These are phyloP conservation scores for Annulohypoxylon stygium DNA, from an alignment of 495 filamentous ascomycete species.

Conservation along the genomic window DNA sequence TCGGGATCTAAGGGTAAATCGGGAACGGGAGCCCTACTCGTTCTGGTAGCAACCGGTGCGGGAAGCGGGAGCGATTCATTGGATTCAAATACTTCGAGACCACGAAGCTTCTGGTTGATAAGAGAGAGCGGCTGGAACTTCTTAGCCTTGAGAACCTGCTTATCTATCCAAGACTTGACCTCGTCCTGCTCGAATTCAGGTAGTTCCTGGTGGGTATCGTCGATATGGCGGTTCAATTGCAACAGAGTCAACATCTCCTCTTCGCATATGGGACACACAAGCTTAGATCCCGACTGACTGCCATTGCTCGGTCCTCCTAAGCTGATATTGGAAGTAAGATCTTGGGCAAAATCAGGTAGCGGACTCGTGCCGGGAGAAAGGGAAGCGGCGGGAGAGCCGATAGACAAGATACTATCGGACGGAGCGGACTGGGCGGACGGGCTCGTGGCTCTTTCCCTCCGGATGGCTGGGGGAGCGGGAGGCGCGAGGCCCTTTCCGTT, in stretches of 20 bases:
- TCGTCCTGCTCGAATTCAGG: constrained; percentile 94
- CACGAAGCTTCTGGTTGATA: constrained; percentile 93
- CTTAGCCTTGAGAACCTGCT: constrained; percentile 95
- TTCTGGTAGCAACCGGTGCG: constrained; percentile 44
- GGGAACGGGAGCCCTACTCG: constrained; percentile 41
- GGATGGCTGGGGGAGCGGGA: constrained; percentile 57
- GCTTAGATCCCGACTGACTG: constrained; percentile 60
- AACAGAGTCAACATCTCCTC: constrained; percentile 97
- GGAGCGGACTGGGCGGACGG: constrained; percentile 65
- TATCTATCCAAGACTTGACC: constrained; percentile 98
- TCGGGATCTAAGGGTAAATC: constrained; percentile 79
- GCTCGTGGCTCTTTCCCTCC: constrained; percentile 54
- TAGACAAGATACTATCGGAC: constrained; percentile 67
- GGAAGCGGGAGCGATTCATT: constrained; percentile 71
- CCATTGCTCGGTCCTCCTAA: constrained; percentile 60
- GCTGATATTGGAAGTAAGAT: constrained; percentile 63
- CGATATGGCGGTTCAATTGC: constrained; percentile 94
- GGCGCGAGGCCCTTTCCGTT: constrained; percentile 82
- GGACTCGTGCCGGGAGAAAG: constrained; percentile 49
- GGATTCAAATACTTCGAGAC: constrained; percentile 96
- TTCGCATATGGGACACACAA: constrained; percentile 94
- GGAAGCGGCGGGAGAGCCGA: constrained; percentile 57
- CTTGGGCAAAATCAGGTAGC: constrained; percentile 58
- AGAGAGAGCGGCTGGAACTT: constrained; percentile 90
- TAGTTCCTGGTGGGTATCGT: constrained; percentile 93